Base-by-base conservation (phyloP, 768 basidiomycete species). In the Xerocomellus dryophilus region DNA sequence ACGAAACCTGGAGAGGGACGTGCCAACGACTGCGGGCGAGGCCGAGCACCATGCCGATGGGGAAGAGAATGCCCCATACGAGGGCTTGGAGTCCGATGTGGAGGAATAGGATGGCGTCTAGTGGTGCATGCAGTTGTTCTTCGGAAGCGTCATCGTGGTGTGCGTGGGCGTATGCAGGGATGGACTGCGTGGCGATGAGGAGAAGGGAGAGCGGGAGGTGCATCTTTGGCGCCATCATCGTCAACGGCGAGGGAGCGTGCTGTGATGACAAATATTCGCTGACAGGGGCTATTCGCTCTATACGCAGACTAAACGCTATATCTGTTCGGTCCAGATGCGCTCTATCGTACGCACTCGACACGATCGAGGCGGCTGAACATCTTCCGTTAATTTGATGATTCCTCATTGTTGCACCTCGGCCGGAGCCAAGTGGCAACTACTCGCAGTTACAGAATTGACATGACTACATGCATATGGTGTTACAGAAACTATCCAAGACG, bases 61-160 rank as follows among this genome's bases (percentile, higher is more conserved):
- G 94, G 64, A 96, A 97, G 31, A 93, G 65, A 3, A 96, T 62
- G 4, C 91, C 92, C 94, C 94, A 96, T 5, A 90, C 83, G 8
- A 78, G 61, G 3, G 79, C 81, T 61, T 97, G 94, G 12, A 96
- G 68, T 31, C 77, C 75, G 48, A 94, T 93, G 67, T 96, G 93
- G 20, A 92, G 80, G 82, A 85, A 90, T 25, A 96, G 78, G 29
- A 89, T 81, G 12, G 81, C 66, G 69, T 97, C 93, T 9, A 92
- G 78, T 1, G 90, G 85, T 5, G 81, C 82, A 45, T 76, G 77
- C 9, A 76, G 64, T 56, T 84, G 76, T 61, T 86, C 89, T 49
- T 89, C 86, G 1, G 81, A 71, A 27, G 86, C 74, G 5, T 54
- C 59, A 51, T 85, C 83, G 65, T 86, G 80, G 60, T 89, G 85